These are phyloP conservation scores for Phanerochaete sordida DNA, from an alignment of 768 basidiomycete species.

Conservation along the genomic window DNA sequence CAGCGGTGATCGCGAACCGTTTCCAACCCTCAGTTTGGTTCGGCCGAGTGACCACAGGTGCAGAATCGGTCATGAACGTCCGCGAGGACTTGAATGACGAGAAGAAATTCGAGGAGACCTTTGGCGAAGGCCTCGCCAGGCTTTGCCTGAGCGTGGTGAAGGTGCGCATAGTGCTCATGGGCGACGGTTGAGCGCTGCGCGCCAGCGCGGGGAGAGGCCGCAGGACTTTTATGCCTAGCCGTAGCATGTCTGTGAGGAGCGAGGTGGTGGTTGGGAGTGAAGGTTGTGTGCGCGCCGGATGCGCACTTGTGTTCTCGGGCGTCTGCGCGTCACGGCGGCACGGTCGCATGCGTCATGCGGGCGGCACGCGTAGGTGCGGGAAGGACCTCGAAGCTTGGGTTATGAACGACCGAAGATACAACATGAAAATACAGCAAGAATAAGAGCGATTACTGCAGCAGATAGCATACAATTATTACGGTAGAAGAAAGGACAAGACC, in stretches of 20 bases:
- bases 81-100: slow-evolving; percentile 30
- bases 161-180: slow-evolving; percentile 19
- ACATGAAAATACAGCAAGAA: not conserved
- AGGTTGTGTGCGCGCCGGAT: not conserved
- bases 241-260: slow-evolving; percentile 20
- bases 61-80: slow-evolving; percentile 46
- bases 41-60: slow-evolving; percentile 32
- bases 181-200: not conserved
- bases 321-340: not conserved
- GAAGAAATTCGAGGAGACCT: slow-evolving; percentile 21
- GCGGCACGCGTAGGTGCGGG: not conserved
- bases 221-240: slow-evolving; percentile 18
- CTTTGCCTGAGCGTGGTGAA: slow-evolving; percentile 31
- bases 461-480: not conserved
- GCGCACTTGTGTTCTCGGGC: not conserved
- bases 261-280: not conserved
- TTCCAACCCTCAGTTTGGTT: slow-evolving; percentile 42
- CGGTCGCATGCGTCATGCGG: slow-evolving; percentile 3
- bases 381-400: not conserved
- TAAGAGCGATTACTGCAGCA: not conserved
- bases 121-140: slow-evolving; percentile 18
- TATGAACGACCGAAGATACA: not conserved
- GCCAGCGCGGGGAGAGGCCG: slow-evolving; percentile 18
- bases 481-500: not conserved
- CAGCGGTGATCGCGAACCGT: slow-evolving; percentile 50